Evolutionary conservation across 2,329 filamentous ascomycete genomes (phyloP), one percentile per base, ranked within the genome.

Genomic region (Ophiostoma piceae): DNA sequence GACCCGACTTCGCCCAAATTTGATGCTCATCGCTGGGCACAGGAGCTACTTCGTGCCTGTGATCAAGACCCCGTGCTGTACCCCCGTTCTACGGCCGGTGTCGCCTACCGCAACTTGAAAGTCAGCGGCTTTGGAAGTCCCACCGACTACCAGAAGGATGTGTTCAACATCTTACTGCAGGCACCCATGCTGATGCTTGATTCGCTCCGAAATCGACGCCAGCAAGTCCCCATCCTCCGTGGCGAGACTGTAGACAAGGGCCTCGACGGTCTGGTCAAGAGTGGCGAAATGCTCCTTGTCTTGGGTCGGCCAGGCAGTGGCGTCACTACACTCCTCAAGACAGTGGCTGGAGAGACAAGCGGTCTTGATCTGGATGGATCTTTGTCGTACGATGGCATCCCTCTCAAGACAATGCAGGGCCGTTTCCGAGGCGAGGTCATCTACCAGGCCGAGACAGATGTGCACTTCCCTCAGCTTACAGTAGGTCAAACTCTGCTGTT

Each of bases 391-490:
- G 60, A 72, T 39, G 71, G 72, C 41, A 72, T 72, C 19, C 68
- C 71, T n/a, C 67, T 68, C 57, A 39, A 68, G 14, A 69, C 54
- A 14, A 72, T 87, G 78, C 79, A 80, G 73, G 71, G 71, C 26
- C 73, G 73, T 29, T 78, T 75, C 69, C 74, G 76, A 8, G 76
- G 77, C 71, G 75, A 84, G 80, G 72, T 77, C 32, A 73, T 77
- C 77, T 95, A 95, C 80, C 94, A 91, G 0, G 91, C 91, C 71
- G 92, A 95, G 78, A 89, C 92, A 47, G 92, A 96, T 77, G 89
- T 91, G 4, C 91, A 94, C 79, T 94, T 94, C 76, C 90, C 91
- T 14, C 86, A 89, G 80, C 80, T 95, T 75, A 88, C 86, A 1
- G 91, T 94, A 62, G 90, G 90, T 68, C 90, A 94, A 75, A 95